Conservation (phyloP, 495 filamentous ascomycete species). For the Penicillium argentinense region DNA sequence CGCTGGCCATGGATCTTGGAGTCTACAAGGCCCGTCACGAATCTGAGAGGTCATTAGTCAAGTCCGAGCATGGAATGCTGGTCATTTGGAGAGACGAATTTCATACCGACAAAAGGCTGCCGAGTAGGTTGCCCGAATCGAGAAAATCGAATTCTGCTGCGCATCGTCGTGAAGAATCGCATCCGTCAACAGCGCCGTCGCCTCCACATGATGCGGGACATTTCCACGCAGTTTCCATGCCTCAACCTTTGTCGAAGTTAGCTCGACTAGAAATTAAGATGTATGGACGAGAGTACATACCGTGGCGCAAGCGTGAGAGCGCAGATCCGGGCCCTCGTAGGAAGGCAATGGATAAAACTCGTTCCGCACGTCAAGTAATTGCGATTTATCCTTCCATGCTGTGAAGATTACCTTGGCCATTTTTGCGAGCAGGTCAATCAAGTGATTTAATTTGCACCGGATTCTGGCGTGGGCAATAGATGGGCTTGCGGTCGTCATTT, state of each 20-base stretch:
- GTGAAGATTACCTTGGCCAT: slow-evolving; percentile 80
- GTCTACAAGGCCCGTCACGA: slow-evolving; percentile 87
- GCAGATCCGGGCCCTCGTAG: slow-evolving; percentile 38
- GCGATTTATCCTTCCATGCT: slow-evolving; percentile 67
- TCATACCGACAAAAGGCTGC: slow-evolving; percentile 61
- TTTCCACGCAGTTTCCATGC: slow-evolving; percentile 67
- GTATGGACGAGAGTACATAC: slow-evolving; percentile 29
- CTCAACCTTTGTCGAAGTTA: slow-evolving; percentile 36
- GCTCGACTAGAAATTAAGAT: neutral
- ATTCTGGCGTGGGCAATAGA: neutral
- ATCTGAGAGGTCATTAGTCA: slow-evolving; percentile 49
- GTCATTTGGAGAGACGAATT: slow-evolving; percentile 1
- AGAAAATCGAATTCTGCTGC: slow-evolving; percentile 50
- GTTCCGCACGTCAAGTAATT: slow-evolving; percentile 65
- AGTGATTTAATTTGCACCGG: neutral
- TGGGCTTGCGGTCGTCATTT: neutral
- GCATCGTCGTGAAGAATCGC: slow-evolving; percentile 68
- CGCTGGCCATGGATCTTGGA: slow-evolving; percentile 65
- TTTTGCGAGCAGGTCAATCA: neutral
- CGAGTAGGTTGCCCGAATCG: slow-evolving; percentile 56
- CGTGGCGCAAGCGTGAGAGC: slow-evolving; percentile 45
- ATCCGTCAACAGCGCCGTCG: slow-evolving; percentile 73
- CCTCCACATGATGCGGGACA: slow-evolving; percentile 79
- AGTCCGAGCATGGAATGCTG: no score
- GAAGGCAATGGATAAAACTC: slow-evolving; percentile 60